Percentiles rank a stretch among this genome's conserved stretches.
Conservation (phyloP, 1,284 basidiomycete genomes). For the Cystobasidium pallidum region DNA sequence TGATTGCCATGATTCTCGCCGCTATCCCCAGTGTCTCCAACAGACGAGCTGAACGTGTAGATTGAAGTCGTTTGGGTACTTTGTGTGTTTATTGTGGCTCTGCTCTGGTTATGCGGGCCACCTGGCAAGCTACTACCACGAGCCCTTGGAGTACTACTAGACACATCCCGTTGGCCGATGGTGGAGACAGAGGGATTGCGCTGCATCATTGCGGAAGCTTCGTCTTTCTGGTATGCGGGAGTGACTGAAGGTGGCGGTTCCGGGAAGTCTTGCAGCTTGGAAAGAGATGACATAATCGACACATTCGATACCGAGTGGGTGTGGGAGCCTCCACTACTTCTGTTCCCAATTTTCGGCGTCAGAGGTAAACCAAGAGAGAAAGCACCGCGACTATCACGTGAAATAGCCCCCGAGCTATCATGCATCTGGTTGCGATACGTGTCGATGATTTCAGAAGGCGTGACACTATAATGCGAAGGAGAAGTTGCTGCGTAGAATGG, state of each 20-base stretch:
- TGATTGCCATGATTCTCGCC: not conserved
- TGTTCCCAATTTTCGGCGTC: slow-evolving; percentile 11
- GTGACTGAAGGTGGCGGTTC: slow-evolving; percentile 32
- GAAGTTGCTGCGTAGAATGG: slow-evolving; percentile 9
- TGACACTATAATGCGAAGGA: slow-evolving; percentile 28
- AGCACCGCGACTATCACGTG: slow-evolving; percentile 8
- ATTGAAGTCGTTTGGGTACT: slow-evolving; percentile 22
- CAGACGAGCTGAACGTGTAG: slow-evolving; percentile 34
- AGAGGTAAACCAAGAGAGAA: slow-evolving; percentile 27
- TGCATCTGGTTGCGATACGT: not conserved
- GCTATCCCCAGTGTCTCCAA: not conserved
- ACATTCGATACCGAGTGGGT: slow-evolving; percentile 33
- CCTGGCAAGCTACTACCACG: slow-evolving; percentile 18
- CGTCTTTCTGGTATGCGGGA: slow-evolving; percentile 18
- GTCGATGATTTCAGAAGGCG: slow-evolving; percentile 27
- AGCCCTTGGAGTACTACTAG: not conserved
- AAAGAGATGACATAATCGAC: slow-evolving; percentile 25
- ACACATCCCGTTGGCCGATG: not conserved
- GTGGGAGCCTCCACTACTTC: slow-evolving; percentile 36
- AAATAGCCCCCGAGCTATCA: slow-evolving; percentile 2
- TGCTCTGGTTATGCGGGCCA: slow-evolving; percentile 12
- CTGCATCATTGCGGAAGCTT: slow-evolving; percentile 20
- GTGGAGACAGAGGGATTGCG: not conserved
- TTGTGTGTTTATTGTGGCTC: slow-evolving; percentile 10
- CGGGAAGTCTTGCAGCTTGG: slow-evolving; percentile 30